Evolutionary conservation across 1,284 basidiomycete genomes (phyloP).

Genomic region (Leccinum olivaceoglutinosum): DNA sequence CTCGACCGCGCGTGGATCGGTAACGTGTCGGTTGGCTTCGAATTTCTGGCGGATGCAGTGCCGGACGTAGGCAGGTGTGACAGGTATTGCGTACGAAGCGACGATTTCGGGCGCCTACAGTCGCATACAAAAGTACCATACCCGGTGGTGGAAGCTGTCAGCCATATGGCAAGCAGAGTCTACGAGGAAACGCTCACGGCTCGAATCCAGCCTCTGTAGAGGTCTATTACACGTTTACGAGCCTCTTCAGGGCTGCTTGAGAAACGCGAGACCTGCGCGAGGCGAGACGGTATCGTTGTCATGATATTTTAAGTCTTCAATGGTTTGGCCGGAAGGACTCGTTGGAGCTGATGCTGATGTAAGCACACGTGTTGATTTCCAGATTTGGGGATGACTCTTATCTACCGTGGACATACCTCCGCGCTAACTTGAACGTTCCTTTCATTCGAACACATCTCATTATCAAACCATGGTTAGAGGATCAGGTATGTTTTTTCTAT

Average conservation of each 20-base stretch:
- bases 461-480: constrained; percentile 49
- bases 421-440: background rate
- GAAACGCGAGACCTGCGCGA: constrained; percentile 66
- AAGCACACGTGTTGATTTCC: constrained; percentile 10
- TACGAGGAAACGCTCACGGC: constrained; percentile 48
- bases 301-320: constrained; percentile 33
- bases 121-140: background rate
- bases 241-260: constrained; percentile 66
- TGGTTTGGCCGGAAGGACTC: constrained; percentile 8
- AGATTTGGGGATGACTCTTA: constrained; percentile 15
- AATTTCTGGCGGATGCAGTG: constrained; percentile 85
- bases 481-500: constrained; percentile 35
- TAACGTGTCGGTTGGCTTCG: constrained; percentile 81
- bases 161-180: background rate
- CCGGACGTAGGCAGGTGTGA: constrained; percentile 79
- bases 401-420: constrained; percentile 5
- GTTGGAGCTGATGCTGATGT: constrained; percentile 13
- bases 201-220: constrained; percentile 93
- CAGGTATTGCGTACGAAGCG: constrained; percentile 78
- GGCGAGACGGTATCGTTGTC: constrained; percentile 88
- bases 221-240: constrained; percentile 63
- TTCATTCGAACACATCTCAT: background rate
- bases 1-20: constrained; percentile 83
- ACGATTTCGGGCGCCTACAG: constrained; percentile 86
- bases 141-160: background rate